Evolutionary conservation across 192 early-diverging fungal species (phyloP).

Genomic region (Funneliformis geosporum): DNA sequence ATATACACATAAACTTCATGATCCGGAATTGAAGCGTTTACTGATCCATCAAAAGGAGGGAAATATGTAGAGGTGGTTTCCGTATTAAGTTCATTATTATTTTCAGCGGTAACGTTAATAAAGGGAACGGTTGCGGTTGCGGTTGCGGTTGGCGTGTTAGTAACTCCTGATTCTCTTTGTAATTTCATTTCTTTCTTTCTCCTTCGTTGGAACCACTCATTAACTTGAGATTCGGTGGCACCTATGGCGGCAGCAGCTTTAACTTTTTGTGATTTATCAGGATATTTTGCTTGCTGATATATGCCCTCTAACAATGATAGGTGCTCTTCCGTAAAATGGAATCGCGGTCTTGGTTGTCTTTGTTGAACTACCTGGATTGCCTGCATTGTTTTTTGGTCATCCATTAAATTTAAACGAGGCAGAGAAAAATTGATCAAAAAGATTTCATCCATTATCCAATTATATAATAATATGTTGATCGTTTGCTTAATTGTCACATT

Average conservation of each 20-base stretch:
- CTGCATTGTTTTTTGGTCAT: neutral
- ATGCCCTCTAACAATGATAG: neutral
- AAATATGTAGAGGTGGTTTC: constrained; percentile 4
- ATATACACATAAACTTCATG: constrained; percentile 23
- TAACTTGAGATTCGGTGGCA: constrained; percentile 6
- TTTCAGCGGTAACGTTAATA: neutral
- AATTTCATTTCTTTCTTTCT: constrained; percentile 18
- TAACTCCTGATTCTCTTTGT: neutral
- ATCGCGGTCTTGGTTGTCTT: neutral
- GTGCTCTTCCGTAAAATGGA: constrained; percentile 15
- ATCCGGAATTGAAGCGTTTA: constrained; percentile 13
- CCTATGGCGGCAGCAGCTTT: constrained; percentile 1
- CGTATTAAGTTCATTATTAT: neutral
- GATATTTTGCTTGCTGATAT: constrained; percentile 1
- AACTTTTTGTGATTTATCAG: constrained; percentile 8
- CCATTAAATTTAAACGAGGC: neutral
- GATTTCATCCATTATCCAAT: no score
- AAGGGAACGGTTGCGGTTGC: neutral
- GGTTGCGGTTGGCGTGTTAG: neutral
- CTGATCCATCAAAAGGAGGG: neutral
- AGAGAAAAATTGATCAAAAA: no score
- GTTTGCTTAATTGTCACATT: no score
- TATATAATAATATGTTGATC: no score
- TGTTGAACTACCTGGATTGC: neutral
- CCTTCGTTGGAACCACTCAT: constrained; percentile 23